These are phyloP conservation scores for Solanum tarapatanum DNA, from an alignment of 257 asterid species.

Conservation along the genomic window DNA sequence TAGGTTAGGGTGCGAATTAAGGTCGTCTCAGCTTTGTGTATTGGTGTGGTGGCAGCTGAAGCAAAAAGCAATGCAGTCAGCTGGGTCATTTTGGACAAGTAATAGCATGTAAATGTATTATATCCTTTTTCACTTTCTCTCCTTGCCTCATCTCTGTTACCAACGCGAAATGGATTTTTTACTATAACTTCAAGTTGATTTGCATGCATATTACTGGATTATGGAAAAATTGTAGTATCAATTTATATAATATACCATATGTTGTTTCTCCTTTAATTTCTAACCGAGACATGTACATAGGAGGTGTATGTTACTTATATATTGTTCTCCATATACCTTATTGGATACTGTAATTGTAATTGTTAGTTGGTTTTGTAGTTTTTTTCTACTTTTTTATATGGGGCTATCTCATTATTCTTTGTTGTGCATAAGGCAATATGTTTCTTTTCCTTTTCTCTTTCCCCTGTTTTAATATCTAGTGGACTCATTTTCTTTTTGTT, in stretches of 20 bases:
- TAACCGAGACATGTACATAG: background rate
- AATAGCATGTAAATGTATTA: conserved; percentile 42
- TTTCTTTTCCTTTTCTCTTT: background rate
- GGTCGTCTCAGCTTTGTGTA: conserved; percentile 48
- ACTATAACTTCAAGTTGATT: background rate
- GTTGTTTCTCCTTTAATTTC: background rate
- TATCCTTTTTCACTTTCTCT: conserved; percentile 13
- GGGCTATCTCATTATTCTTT: background rate
- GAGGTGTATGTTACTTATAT: background rate
- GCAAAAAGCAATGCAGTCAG: conserved; percentile 49
- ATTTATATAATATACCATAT: background rate
- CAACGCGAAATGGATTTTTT: background rate
- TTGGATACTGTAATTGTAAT: background rate
- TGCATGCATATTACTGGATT: background rate
- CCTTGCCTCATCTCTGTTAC: background rate
- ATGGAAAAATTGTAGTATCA: background rate
- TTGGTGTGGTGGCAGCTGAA: conserved; percentile 72
- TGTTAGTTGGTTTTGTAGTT: background rate
- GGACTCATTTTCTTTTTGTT: conserved; percentile 5
- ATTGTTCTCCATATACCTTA: background rate
- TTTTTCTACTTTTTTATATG: background rate
- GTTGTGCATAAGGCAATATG: background rate
- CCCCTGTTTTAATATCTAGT: background rate
- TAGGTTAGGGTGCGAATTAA: conserved; percentile 76
- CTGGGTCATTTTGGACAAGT: conserved; percentile 94